Conservation (phyloP, 805 yeast species). For the Yamadazyma philogaea region DNA sequence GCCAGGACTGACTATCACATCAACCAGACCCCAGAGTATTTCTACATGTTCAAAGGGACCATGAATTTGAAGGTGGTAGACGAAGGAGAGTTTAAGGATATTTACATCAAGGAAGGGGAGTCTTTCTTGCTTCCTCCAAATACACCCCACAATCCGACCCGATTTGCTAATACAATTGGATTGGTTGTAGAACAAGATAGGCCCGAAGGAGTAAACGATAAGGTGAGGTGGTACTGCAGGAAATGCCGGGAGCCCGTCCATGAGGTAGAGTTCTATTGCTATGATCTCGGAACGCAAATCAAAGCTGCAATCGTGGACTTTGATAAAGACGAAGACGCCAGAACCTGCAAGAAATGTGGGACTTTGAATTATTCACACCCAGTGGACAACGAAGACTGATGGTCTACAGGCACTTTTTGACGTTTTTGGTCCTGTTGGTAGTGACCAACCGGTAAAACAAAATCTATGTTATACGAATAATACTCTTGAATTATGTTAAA, state of each 20-base stretch:
- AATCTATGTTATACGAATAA: too few relatives aligned
- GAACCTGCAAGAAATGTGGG: constrained; percentile 77
- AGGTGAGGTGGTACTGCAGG: constrained; percentile 84
- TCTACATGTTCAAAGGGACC: constrained; percentile 79
- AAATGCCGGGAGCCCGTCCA: constrained; percentile 62
- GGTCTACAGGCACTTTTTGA: too few relatives aligned
- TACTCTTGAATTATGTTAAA: too few relatives aligned
- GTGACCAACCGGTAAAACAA: too few relatives aligned
- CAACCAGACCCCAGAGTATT: constrained; percentile 93
- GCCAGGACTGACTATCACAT: constrained; percentile 91
- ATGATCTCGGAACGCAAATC: constrained; percentile 86
- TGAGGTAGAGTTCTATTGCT: constrained; percentile 69
- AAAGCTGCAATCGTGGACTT: constrained; percentile 74
- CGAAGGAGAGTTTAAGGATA: constrained; percentile 67
- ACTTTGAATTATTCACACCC: constrained; percentile 58
- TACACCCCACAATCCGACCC: constrained; percentile 85
- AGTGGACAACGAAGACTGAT: not conserved
- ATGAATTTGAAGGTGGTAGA: constrained; percentile 81
- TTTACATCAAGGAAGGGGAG: constrained; percentile 78
- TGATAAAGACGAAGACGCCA: constrained; percentile 56
- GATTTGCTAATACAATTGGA: constrained; percentile 84
- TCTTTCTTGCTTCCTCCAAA: constrained; percentile 84
- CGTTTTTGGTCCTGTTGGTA: too few relatives aligned
- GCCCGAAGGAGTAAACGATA: constrained; percentile 67
- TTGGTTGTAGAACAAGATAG: constrained; percentile 91